A percentile compares a stretch with the other conserved stretches of the same genome.
phyloP scores from a whole-genome alignment of 345 rosid genomes.

The Murraya koenigii region DNA sequence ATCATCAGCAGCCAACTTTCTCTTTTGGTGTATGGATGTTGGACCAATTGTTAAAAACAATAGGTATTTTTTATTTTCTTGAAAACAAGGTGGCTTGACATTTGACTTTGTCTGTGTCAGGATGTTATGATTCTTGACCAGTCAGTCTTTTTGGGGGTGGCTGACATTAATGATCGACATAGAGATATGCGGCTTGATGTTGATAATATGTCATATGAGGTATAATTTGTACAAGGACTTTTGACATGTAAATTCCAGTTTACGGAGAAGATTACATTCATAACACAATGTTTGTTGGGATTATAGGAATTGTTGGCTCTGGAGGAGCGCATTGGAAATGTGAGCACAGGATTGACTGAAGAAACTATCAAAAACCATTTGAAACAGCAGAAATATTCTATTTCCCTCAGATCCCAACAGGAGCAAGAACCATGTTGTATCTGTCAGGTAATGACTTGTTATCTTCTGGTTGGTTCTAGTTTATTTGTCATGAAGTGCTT shows the following conservation, averaged over 20 bases:
- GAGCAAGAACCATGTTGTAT: conserved; percentile 86
- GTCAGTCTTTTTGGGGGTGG: conserved; percentile 55
- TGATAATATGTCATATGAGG: conserved; percentile 98
- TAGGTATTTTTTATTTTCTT: neutral
- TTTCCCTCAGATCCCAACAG: conserved; percentile 17
- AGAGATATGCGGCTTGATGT: conserved; percentile 97
- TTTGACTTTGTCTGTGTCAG: conserved; percentile 32
- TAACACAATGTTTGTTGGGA: conserved; percentile 11
- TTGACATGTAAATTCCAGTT: neutral
- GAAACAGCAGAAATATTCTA: conserved; percentile 42
- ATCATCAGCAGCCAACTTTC: neutral
- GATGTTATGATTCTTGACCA: conserved; percentile 86
- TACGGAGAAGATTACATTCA: neutral
- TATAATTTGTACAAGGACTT: conserved; percentile 16
- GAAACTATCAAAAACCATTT: conserved; percentile 50
- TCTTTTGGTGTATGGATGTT: neutral
- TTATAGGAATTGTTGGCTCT: conserved; percentile 76
- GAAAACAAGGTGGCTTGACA: conserved; percentile 4
- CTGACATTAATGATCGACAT: conserved; percentile 71
- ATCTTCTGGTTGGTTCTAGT: neutral
- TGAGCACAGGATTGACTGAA: conserved; percentile 78
- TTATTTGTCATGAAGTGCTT: conserved; percentile 34
- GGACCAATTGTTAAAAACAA: neutral
- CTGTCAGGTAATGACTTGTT: conserved; percentile 59
- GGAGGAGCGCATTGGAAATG: conserved; percentile 92